Conservation (phyloP, 2,329 filamentous ascomycete species). For the Stagonosporopsis vannaccii region DNA sequence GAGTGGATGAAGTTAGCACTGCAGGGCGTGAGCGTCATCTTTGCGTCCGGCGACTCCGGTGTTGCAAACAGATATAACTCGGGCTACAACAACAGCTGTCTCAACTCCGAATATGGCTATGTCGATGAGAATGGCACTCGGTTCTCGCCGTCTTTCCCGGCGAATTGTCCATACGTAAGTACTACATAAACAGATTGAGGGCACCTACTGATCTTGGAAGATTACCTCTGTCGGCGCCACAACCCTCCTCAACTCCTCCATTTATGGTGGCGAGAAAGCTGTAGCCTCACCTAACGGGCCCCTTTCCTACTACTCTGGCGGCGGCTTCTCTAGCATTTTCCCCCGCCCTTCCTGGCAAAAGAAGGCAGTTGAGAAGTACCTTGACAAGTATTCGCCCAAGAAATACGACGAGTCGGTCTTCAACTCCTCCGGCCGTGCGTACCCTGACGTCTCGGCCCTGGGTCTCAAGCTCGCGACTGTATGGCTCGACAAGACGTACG, state of each 20-base stretch:
- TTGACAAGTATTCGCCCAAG: constrained; percentile 10
- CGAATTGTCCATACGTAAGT: constrained; percentile 67
- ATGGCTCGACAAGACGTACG: constrained; percentile 40
- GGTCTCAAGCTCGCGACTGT: constrained; percentile 56
- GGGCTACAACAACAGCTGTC: constrained; percentile 25
- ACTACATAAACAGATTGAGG: no score
- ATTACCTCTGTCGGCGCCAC: constrained; percentile 68
- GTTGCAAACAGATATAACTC: constrained; percentile 24
- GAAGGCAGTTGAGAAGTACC: constrained; percentile 21
- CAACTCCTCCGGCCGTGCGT: constrained; percentile 57
- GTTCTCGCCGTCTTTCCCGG: constrained; percentile 68
- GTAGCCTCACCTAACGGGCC: constrained; percentile 12
- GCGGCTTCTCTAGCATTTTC: constrained; percentile 59
- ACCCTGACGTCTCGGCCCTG: constrained; percentile 67
- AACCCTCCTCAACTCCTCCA: constrained; percentile 16
- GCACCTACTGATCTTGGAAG: constrained; percentile 1
- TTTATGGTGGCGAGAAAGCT: constrained; percentile 58
- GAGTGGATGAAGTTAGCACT: constrained; percentile 55
- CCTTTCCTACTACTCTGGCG: constrained; percentile 28
- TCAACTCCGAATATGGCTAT: constrained; percentile 21
- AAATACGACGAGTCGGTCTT: constrained; percentile 17
- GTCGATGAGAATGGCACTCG: constrained; percentile 14
- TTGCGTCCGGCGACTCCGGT: constrained; percentile 56
- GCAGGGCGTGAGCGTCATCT: constrained; percentile 56
- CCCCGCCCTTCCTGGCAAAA: constrained; percentile 55